Conservation (phyloP, 2,329 filamentous ascomycete species). For the Pseudogymnoascus sp. region DNA sequence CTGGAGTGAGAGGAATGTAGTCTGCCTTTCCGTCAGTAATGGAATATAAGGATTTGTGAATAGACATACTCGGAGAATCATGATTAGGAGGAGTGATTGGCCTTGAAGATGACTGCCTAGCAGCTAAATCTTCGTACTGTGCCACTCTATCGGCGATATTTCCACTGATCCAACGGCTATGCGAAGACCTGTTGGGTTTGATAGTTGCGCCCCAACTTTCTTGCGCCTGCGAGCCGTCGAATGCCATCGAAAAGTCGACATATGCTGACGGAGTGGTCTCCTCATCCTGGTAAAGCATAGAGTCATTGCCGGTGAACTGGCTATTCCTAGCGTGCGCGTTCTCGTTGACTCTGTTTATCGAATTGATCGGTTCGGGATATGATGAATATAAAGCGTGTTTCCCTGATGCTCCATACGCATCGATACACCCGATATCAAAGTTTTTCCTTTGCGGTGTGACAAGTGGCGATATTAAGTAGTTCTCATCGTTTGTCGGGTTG, state of each 20-base stretch:
- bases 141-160: constrained; percentile 53
- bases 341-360: constrained; percentile 30
- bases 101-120: constrained; percentile 38
- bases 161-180: constrained; percentile 49
- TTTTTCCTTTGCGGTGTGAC: constrained; percentile 47
- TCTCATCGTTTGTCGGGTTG: constrained; percentile 37
- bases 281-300: constrained; percentile 24
- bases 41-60: background rate
- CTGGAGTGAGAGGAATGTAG: constrained; percentile 61
- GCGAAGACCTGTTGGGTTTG: constrained; percentile 22
- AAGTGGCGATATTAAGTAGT: constrained; percentile 51
- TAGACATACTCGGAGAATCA: constrained; percentile 49
- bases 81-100: constrained; percentile 58
- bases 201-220: constrained; percentile 14
- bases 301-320: constrained; percentile 21
- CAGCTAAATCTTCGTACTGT: constrained; percentile 50
- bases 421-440: constrained; percentile 41
- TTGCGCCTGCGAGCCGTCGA: constrained; percentile 19
- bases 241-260: constrained; percentile 26
- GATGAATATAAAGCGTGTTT: constrained; percentile 18
- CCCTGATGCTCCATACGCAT: constrained; percentile 24
- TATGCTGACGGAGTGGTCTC: constrained; percentile 24
- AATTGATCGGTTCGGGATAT: constrained; percentile 40
- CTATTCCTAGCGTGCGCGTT: constrained; percentile 20
- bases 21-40: constrained; percentile 35